A percentile compares a stretch with the other conserved stretches of the same genome.
Conservation (phyloP, 495 filamentous ascomycete genomes). For the Patellaria atrata region DNA sequence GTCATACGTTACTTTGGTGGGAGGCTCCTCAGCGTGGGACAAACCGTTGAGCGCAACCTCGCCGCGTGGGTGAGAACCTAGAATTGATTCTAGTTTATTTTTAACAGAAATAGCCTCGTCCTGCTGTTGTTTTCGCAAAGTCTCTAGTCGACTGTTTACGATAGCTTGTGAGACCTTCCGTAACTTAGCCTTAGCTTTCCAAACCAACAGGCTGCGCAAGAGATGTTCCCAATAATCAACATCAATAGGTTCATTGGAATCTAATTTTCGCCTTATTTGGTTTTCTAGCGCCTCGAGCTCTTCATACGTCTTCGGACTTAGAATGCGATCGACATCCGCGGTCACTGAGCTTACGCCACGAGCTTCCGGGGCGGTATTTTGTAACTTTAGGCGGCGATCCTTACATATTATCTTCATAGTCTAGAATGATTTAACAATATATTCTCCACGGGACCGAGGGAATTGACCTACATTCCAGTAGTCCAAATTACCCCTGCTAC, state of each 20-base stretch:
- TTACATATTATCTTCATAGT: slow-evolving; percentile 74
- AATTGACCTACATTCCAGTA: slow-evolving; percentile 59
- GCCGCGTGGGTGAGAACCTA: no score
- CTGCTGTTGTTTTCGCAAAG: slow-evolving; percentile 50
- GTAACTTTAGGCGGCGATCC: slow-evolving; percentile 55
- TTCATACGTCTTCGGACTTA: slow-evolving; percentile 74
- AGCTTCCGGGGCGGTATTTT: slow-evolving; percentile 45
- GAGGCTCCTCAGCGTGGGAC: neutral
- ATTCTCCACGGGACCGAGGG: neutral
- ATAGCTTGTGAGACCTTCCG: slow-evolving; percentile 68
- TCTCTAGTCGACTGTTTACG: slow-evolving; percentile 54
- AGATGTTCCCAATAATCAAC: slow-evolving; percentile 96
- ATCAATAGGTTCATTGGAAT: slow-evolving; percentile 84
- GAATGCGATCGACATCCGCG: slow-evolving; percentile 71
- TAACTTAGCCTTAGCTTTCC: slow-evolving; percentile 81
- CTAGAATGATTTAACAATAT: slow-evolving; percentile 28
- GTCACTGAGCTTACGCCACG: slow-evolving; percentile 70
- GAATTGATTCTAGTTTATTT: slow-evolving; percentile 36
- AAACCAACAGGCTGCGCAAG: slow-evolving; percentile 66
- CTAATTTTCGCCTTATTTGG: slow-evolving; percentile 70
- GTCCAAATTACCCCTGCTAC: slow-evolving; percentile 56
- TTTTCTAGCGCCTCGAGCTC: slow-evolving; percentile 71
- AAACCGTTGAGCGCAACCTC: no score
- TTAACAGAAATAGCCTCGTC: slow-evolving; percentile 52
- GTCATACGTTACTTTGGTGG: slow-evolving; percentile 4